Conservation (phyloP, 495 filamentous ascomycete genomes). For the Paragyromitra xinjiangensis region DNA sequence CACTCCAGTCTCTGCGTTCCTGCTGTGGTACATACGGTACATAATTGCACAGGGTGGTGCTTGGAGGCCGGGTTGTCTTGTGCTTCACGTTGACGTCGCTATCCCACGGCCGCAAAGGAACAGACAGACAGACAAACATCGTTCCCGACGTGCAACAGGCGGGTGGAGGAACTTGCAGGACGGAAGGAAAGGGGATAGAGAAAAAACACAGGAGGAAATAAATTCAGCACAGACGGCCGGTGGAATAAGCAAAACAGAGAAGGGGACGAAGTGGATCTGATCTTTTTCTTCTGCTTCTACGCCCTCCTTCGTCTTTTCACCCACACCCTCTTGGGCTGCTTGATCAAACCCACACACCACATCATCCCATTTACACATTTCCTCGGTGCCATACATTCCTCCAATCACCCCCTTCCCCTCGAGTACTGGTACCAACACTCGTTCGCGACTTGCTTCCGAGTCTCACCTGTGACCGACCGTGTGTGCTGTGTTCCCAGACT, state of each 20-base stretch:
- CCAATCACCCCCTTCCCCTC: conserved; percentile 17
- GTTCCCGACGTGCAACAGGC: conserved; percentile 39
- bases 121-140: conserved; percentile 43
- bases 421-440: conserved; percentile 24
- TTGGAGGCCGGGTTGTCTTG: conserved; percentile 45
- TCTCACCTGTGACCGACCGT: conserved; percentile 47
- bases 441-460: conserved; percentile 10
- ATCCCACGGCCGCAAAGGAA: conserved; percentile 26
- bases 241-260: conserved; percentile 43
- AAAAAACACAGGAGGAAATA: conserved; percentile 33
- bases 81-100: conserved; percentile 50
- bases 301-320: conserved; percentile 35
- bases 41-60: conserved; percentile 24
- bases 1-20: conserved; percentile 16
- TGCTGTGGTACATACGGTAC: conserved; percentile 24
- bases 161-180: conserved; percentile 20
- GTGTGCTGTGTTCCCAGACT: conserved; percentile 35
- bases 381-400: conserved; percentile 8
- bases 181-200: conserved; percentile 43
- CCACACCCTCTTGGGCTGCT: conserved; percentile 19
- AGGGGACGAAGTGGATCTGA: conserved; percentile 24
- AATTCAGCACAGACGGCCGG: conserved; percentile 47
- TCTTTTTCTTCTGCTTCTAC: conserved; percentile 13
- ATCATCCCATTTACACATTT: conserved; percentile 26
- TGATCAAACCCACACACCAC: conserved; percentile 28